Base-by-base conservation (phyloP, 192 early-diverging fungal genomes). In the Coemansia sp. region DNA sequence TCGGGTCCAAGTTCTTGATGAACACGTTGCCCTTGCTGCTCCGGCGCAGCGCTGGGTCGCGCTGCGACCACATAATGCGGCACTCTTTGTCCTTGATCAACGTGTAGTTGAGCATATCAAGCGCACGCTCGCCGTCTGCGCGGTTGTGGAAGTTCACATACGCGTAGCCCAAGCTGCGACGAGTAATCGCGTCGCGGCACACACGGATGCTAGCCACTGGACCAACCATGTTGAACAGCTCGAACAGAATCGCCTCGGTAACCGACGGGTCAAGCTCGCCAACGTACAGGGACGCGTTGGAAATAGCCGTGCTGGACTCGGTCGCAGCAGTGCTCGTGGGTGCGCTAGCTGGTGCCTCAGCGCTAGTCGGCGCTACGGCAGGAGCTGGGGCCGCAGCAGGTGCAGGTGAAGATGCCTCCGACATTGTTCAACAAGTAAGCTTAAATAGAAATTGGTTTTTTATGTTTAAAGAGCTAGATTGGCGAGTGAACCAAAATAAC, bases 31-130 rank as follows among this genome's bases (percentile, higher is more conserved):
- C 95, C 52, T 85, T 84, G 47, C 95, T 94, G 62, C 86, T 86
- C 69, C 90, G 89, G 83, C 97, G 94, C 69, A 92, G 82, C 54
- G 93, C 87, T 21, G 97, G 97, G 86, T 99, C 95, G 73, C 97
- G 92, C 86, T 99, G 93, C 43, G 94, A 97, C 95, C 95, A 99
- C 97, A 99, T 99, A 84, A 99, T 99, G 70, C 97, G 93, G 86
- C 96, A 96, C 52, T 94, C 86, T 72, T 90, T 89, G 63, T 89
- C 93, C 86, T 94, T 95, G 81, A 99, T 88, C 75, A 88, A 83
- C 64, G 92, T 91, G 85, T 97, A 99, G 92, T 99, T 99, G 59
- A 99, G 86, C 58, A 82, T 73, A 65, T 97, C 93, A 63, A 99
- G 80, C 56, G 97, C 97, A 71, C 90, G 88, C 82, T 96, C 91